Conservation (phyloP, 2,329 filamentous ascomycete species). For the Raffaelea arxii region DNA sequence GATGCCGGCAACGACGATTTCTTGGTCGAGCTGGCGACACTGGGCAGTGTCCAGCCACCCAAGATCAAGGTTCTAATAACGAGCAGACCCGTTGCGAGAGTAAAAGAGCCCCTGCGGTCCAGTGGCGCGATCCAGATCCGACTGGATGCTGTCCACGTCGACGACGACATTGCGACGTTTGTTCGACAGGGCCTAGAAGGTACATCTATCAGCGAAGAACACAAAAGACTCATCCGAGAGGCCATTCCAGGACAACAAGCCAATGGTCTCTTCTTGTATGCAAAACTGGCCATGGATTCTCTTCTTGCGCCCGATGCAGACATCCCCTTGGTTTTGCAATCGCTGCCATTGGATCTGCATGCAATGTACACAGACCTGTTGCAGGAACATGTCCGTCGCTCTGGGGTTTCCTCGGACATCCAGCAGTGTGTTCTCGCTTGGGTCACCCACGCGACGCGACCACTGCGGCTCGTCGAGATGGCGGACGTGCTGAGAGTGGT, state of each 20-base stretch:
- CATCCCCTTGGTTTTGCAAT: slow-evolving; percentile 17
- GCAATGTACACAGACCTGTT: slow-evolving; percentile 32
- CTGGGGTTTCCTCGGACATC: slow-evolving; percentile 19
- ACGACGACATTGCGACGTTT: slow-evolving; percentile 29
- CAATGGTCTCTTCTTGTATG: slow-evolving; percentile 35
- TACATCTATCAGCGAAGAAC: slow-evolving; percentile 11
- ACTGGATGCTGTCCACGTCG: slow-evolving; percentile 25
- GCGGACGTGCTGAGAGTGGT: slow-evolving; percentile 19
- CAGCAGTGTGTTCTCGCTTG: slow-evolving; percentile 29
- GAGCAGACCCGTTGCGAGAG: background rate
- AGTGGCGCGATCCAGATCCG: slow-evolving; percentile 17
- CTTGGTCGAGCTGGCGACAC: background rate
- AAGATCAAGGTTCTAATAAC: background rate
- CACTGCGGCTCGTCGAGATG: slow-evolving; percentile 32
- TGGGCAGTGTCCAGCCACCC: background rate
- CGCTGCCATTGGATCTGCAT: slow-evolving; percentile 26
- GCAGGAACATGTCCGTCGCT: slow-evolving; percentile 23
- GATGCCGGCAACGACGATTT: slow-evolving; percentile 15
- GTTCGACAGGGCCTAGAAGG: slow-evolving; percentile 16
- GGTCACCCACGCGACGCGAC: slow-evolving; percentile 30
- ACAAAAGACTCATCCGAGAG: slow-evolving; percentile 15
- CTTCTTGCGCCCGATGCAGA: slow-evolving; percentile 19
- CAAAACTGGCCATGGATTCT: slow-evolving; percentile 31
- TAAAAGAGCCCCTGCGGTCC: background rate
- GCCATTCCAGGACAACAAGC: slow-evolving; percentile 24